Base-by-base conservation (phyloP, 2,329 filamentous ascomycete species). In the Pseudogymnoascus sp. region DNA sequence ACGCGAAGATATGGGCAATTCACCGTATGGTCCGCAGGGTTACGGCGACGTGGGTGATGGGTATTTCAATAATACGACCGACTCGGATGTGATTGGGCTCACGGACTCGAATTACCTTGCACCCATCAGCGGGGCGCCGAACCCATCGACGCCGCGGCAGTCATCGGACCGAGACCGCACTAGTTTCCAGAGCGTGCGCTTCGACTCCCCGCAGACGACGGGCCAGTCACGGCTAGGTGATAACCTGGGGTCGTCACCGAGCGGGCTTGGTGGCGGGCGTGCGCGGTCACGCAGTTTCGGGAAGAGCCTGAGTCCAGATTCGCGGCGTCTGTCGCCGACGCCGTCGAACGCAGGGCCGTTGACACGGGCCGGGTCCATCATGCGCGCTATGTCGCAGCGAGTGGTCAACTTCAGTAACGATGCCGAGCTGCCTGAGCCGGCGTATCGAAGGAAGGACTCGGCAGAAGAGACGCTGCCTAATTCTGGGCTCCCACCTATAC, bases 321-420 rank as follows among this genome's bases (percentile, higher is more conserved):
- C 80, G 24, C 74, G 67, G 47, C 63, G 77, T 64, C 72, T 73
- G 61, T 79, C 80, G 61, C 78, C 82, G 50, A 88, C 88, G 47
- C 79, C 87, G 40, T 86, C 86, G 16, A 81, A 83, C 7, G 81
- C 84, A 10, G 83, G 83, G 26, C 87, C 89, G 16, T 74, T 93
- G 61, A 84, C 82, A 24, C 81, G 86, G 68, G 89, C 89, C 65
- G 85, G 89, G 50, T 90, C 89, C 7, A 90, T 92, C 69, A 85
- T 93, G 75, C 84, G 89, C 67, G 86, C 86, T 66, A 96, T 99
- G 86, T 97, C 96, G 33, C 93, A 97, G 77, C 91, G 95, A 79
- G 93, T 99, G 63, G 95, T 99, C 72, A 97, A 97, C 72, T 84
- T 99, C 70, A 96, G 92, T 76, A 96, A 96, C 72, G 95, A 97